Conservation (phyloP, 2,329 filamentous ascomycete species). For the Alternaria rosae region DNA sequence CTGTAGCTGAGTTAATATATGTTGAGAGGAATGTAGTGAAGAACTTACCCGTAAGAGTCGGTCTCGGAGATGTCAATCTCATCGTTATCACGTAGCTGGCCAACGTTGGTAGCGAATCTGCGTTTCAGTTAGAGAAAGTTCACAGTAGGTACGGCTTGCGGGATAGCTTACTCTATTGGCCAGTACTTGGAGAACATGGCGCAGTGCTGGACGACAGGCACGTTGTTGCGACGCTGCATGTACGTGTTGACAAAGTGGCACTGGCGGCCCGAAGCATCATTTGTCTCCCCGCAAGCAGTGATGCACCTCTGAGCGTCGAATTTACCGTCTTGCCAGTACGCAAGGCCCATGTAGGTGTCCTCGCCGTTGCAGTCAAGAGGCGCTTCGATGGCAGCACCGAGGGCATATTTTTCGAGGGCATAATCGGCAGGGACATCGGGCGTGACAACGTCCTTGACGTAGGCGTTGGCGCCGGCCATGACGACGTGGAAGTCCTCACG, state of each 20-base stretch:
- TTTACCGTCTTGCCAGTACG: conserved; percentile 31
- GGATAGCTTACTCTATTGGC: conserved; percentile 5
- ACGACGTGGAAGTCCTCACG: conserved; percentile 26
- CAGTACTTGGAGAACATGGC: conserved; percentile 18
- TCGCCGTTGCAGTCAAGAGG: conserved; percentile 37
- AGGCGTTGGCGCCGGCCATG: conserved; percentile 30
- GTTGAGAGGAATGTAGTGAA: neutral
- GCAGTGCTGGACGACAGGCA: conserved; percentile 36
- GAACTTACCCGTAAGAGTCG: conserved; percentile 7
- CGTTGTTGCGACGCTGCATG: conserved; percentile 34
- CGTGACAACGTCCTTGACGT: conserved; percentile 15
- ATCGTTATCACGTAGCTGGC: conserved; percentile 4
- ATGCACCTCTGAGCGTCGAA: conserved; percentile 43
- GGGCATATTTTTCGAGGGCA: conserved; percentile 17
- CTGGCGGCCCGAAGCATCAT: conserved; percentile 16
- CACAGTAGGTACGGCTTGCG: neutral
- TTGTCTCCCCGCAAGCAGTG: conserved; percentile 26
- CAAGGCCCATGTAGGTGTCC: conserved; percentile 35
- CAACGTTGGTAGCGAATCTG: conserved; percentile 14
- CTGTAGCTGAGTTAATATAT: neutral
- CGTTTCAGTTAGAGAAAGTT: neutral
- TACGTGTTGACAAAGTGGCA: conserved; percentile 48
- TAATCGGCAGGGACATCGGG: conserved; percentile 2
- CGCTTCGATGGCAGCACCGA: conserved; percentile 38
- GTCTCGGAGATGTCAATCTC: conserved; percentile 3